These are phyloP conservation scores for Vigna nakashimae DNA, from an alignment of 306 rosid species.

Conservation along the genomic window DNA sequence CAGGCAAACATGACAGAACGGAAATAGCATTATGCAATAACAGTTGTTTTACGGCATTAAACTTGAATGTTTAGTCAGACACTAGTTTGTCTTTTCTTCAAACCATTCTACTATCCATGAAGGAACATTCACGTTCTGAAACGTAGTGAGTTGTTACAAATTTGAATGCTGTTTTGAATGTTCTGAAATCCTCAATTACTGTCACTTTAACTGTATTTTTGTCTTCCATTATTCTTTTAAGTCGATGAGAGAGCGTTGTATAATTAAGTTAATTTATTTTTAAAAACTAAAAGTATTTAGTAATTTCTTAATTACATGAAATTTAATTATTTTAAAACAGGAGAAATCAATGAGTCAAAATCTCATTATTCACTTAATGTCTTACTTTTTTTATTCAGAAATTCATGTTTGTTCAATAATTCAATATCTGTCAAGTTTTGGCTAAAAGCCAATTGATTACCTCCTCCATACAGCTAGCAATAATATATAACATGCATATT, in stretches of 20 bases:
- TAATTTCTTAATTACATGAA: not conserved
- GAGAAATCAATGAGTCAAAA: not conserved
- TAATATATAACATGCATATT: not conserved
- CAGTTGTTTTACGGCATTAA: not conserved
- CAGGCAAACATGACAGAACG: not conserved
- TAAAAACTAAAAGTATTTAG: not conserved
- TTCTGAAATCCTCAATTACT: not conserved
- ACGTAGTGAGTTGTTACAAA: not conserved
- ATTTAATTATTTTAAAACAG: not conserved
- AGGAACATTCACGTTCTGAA: not conserved
- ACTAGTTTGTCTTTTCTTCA: not conserved
- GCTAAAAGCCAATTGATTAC: conserved; percentile 4
- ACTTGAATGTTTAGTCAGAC: not conserved
- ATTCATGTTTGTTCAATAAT: not conserved
- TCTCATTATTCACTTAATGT: not conserved
- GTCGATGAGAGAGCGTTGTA: too few relatives aligned
- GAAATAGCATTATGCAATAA: not conserved
- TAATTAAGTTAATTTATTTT: not conserved
- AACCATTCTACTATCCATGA: not conserved
- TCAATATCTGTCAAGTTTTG: not conserved
- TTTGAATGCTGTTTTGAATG: not conserved
- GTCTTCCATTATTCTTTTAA: not conserved
- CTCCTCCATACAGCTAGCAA: not conserved
- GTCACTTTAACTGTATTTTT: too few relatives aligned
- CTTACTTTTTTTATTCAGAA: not conserved